Evolutionary conservation across 345 rosid genomes (phyloP), one percentile per base, ranked within the genome.

Genomic region (Pistacia integerrima): DNA sequence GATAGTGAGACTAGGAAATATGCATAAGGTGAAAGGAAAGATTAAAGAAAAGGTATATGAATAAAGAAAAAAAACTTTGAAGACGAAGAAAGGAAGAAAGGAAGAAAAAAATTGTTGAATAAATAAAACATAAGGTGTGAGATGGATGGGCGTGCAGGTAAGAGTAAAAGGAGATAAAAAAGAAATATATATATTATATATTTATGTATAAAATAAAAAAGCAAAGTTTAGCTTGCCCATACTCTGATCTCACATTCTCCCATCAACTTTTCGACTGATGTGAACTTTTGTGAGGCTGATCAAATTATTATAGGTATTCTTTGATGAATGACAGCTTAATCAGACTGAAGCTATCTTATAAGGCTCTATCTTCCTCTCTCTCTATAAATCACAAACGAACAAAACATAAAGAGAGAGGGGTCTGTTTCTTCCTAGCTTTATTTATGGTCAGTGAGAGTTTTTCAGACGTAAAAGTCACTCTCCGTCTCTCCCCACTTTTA

Each of bases 181-280:
- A 49, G 48, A 25, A 70, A 41, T 41, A 7, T 8, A 41, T 41
- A 41, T 25, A 25, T 25, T 25, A 30, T 30, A 41, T 41, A 41
- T 41, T 41, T 41, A 41, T 41, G 9, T 41, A 41, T 41, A 41
- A 41, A 41, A 41, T 5, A 48, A 82, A 67, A 76, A 76, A 54
- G 62, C 61, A 78, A 74, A 67, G 77, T 57, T 11, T 35, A 64
- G 81, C 75, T 85, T 78, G 80, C 90, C 90, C 92, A 87, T 87
- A 74, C 91, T 83, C 85, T 86, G 82, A 81, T 75, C 82, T 80
- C 85, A 79, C 82, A 66, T 75, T 82, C 82, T 84, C 89, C 84
- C 83, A 86, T 85, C 89, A 80, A 79, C 89, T 85, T 91, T 91
- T 91, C 78, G 63, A 87, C 76, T 85, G 85, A 84, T 85, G 83